A percentile compares a stretch with the other conserved stretches of the same genome.
Conservation (phyloP, 352 stramenopile species). For the Thraustochytrium sp. region DNA sequence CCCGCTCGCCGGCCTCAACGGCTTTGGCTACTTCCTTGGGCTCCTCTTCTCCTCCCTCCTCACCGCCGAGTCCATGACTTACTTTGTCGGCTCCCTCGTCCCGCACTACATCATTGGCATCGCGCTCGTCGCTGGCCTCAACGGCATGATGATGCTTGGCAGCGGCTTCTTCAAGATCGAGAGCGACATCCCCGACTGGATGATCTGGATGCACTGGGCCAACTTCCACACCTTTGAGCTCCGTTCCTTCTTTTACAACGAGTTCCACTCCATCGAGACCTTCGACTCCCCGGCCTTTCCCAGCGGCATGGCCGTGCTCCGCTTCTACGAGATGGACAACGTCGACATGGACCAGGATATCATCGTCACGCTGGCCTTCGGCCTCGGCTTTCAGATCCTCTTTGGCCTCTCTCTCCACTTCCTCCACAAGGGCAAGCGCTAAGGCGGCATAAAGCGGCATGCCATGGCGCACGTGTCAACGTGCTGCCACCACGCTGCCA, state of each 20-base stretch:
- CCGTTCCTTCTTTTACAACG: slow-evolving; percentile 71
- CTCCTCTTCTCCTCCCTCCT: slow-evolving; percentile 70
- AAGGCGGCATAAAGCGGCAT: too few relatives aligned
- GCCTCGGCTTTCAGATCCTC: neutral
- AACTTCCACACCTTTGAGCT: slow-evolving; percentile 78
- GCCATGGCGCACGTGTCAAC: too few relatives aligned
- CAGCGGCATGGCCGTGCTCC: neutral
- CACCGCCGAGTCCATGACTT: slow-evolving; percentile 69
- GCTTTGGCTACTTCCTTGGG: slow-evolving; percentile 62
- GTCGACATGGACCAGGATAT: neutral
- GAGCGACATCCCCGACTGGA: slow-evolving; percentile 62
- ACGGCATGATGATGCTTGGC: slow-evolving; percentile 64
- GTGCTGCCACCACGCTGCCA: too few relatives aligned
- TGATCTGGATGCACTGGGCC: slow-evolving; percentile 74
- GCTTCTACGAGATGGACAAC: slow-evolving; percentile 32
- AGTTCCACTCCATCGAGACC: slow-evolving; percentile 56
- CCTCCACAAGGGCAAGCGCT: slow-evolving; percentile 1
- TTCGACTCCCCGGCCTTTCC: slow-evolving; percentile 31
- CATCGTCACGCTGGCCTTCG: neutral
- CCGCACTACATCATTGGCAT: slow-evolving; percentile 78
- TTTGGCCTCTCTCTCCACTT: slow-evolving; percentile 18
- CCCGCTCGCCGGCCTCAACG: slow-evolving; percentile 57
- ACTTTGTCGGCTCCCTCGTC: slow-evolving; percentile 66
- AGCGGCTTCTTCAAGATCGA: slow-evolving; percentile 69
- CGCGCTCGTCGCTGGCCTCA: slow-evolving; percentile 65